Conservation (phyloP, 148 eudicot species). For the Heliosperma pusillum region DNA sequence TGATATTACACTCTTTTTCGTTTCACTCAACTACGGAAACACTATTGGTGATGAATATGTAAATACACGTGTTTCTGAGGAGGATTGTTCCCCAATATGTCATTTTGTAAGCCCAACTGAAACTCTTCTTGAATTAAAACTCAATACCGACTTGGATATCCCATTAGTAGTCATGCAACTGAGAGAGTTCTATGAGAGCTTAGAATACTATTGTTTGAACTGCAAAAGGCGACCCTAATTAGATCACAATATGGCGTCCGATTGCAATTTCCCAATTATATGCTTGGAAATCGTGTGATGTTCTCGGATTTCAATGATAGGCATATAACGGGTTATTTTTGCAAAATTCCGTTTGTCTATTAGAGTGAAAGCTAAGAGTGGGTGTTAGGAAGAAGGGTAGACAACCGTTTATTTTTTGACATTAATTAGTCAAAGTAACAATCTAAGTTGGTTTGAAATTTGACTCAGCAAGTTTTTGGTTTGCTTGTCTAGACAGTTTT, state of each 20-base stretch:
- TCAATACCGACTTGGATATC: neutral
- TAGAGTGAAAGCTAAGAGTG: neutral
- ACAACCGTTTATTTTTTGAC: neutral
- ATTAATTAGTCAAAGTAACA: neutral
- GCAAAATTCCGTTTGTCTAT: too few relatives aligned
- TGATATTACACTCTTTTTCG: neutral
- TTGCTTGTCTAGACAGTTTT: slow-evolving; percentile 13
- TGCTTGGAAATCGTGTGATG: too few relatives aligned
- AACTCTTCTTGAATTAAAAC: neutral
- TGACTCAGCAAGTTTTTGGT: slow-evolving; percentile 5
- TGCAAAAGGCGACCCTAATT: too few relatives aligned
- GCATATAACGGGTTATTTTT: too few relatives aligned
- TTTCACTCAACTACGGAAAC: neutral
- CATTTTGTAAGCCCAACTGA: neutral
- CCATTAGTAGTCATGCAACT: neutral
- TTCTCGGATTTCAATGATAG: too few relatives aligned
- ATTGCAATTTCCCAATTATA: too few relatives aligned
- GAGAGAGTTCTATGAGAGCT: neutral
- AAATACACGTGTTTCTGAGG: neutral
- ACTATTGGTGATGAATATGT: neutral
- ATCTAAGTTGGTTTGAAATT: slow-evolving; percentile 17
- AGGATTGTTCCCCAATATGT: neutral
- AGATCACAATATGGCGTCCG: too few relatives aligned
- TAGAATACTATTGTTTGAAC: neutral
- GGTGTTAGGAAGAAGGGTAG: neutral